Conservation (phyloP, 805 yeast species). For the Lipomyces anomalus region DNA sequence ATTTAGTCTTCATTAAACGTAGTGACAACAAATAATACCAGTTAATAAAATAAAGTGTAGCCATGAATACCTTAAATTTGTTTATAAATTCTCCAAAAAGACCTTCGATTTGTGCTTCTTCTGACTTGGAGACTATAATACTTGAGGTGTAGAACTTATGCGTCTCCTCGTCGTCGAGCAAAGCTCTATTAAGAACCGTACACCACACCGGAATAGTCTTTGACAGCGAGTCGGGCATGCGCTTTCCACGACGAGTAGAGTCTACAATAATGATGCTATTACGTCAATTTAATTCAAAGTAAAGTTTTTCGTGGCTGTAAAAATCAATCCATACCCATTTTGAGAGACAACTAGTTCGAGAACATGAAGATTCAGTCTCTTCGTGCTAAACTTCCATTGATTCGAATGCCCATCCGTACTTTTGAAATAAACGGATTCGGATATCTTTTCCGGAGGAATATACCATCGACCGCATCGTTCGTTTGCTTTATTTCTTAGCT, state of each 20-base stretch:
- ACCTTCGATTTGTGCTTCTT: conserved; percentile 51
- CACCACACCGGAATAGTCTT: conserved; percentile 93
- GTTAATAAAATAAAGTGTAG: background rate
- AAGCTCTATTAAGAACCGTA: conserved; percentile 58
- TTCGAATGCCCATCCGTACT: conserved; percentile 87
- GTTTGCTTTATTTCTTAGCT: conserved; percentile 57
- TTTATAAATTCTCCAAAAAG: too few relatives aligned
- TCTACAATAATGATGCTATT: conserved; percentile 54
- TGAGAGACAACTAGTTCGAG: conserved; percentile 42
- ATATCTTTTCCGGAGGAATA: conserved; percentile 41
- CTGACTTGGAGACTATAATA: conserved; percentile 52
- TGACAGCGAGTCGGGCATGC: conserved; percentile 79
- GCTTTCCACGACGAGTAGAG: conserved; percentile 79
- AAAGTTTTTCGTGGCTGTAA: background rate
- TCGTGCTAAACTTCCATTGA: conserved; percentile 71
- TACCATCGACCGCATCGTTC: conserved; percentile 90
- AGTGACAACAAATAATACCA: background rate
- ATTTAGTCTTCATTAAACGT: background rate
- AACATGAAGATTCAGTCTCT: conserved; percentile 71
- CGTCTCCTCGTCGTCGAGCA: conserved; percentile 31
- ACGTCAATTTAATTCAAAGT: background rate
- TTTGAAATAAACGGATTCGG: conserved; percentile 65
- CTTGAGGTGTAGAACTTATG: conserved; percentile 42
- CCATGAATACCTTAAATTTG: too few relatives aligned
- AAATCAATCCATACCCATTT: conserved; percentile 36